Percentiles rank a stretch among this genome's conserved stretches.
Evolutionary conservation across 2,329 filamentous ascomycete genomes (phyloP).

Genomic region (Fusarium heterosporum): DNA sequence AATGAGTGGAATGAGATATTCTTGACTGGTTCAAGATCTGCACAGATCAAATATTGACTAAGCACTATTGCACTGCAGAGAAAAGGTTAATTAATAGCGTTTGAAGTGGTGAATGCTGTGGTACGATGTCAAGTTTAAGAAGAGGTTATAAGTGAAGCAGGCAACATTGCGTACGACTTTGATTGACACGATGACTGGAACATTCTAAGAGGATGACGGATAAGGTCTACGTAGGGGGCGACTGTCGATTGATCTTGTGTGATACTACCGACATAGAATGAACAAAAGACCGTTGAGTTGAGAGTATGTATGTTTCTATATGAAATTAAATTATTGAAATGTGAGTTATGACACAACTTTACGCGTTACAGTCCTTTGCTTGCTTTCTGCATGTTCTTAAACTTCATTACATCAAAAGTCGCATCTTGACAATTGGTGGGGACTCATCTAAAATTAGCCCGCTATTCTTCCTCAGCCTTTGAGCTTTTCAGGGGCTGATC

Average conservation of each 20-base stretch:
- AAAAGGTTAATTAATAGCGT: neutral
- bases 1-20: neutral
- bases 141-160: constrained; percentile 21
- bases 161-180: constrained; percentile 45
- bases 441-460: constrained; percentile 40
- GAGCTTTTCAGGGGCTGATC: constrained; percentile 28
- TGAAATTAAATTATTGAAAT: neutral
- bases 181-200: constrained; percentile 34
- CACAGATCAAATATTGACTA: neutral
- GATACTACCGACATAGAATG: neutral
- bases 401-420: constrained; percentile 33
- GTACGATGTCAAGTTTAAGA: neutral
- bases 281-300: neutral
- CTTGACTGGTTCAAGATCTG: neutral
- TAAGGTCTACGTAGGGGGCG: constrained; percentile 14
- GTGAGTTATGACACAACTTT: neutral
- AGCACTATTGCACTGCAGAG: neutral
- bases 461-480: constrained; percentile 13
- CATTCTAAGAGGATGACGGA: constrained; percentile 40
- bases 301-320: neutral
- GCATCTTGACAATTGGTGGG: constrained; percentile 31
- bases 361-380: neutral
- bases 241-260: neutral
- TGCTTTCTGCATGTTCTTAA: constrained; percentile 2
- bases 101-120: neutral